Base-by-base conservation (phyloP, 2,329 filamentous ascomycete genomes). In the Ceratocystis huliohia region DNA sequence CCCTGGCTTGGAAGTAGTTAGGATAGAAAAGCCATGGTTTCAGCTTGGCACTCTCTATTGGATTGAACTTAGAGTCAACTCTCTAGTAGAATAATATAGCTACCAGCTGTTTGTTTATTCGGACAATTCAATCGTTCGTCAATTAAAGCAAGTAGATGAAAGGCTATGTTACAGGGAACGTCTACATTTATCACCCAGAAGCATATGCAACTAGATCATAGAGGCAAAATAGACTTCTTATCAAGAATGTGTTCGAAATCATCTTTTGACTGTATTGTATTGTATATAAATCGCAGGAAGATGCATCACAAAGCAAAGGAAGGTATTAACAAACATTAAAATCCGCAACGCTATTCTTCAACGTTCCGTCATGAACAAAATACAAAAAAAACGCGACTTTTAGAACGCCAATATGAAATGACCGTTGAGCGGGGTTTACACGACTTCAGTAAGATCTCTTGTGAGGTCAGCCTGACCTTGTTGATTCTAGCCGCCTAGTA, bases 1-100 rank as follows among this genome's bases (percentile, higher is more conserved):
- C 2, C 81, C 81, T 0, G 82, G 83, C 1, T 74, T 87, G 63
- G 80, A 85, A 72, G 75, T 87, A 50, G 78, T 86, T 56, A 75
- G 77, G 69, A 72, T 86, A 25, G 75, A 81, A 69, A 77, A 81
- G 63, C 82, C 82, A 2, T 73, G 78, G 70, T 72, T 78, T 37
- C 83, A 85, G 71, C 75, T 80, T 63, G 84, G 84, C 1, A 87
- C 84, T 0, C 78, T 83, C 64, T 76, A 83, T 64, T 80, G 82
- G 76, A 75, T 86, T 67, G 84, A 87, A 74, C 72, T 87, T 68
- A 78, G 75, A 68, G 74, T 83, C 5, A 69, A 65, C 33, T 62
- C 59, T 15, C 28, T 0, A 5, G 37, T 4, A 15, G 4, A 41
- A 41, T 41, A 5, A 15, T 41, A 41, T 41, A 13, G 13, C 3